phyloP scores from a whole-genome alignment of 169 alveolate genomes.

The Hepatocystis sp. region DNA sequence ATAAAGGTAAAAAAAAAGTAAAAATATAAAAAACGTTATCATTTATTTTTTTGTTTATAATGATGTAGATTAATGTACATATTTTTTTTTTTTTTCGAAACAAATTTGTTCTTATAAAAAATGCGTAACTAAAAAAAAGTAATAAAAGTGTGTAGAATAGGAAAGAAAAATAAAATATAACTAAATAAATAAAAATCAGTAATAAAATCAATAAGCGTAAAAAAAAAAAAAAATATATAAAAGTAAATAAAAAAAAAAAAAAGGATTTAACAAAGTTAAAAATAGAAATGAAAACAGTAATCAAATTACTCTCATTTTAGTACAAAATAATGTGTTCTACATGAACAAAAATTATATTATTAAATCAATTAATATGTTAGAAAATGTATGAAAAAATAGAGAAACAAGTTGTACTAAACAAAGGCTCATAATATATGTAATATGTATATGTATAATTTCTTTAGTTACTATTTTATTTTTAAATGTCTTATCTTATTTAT shows the following conservation, averaged over 20 bases:
- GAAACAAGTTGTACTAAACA: constrained; percentile 3
- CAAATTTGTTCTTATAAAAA: constrained; percentile 13
- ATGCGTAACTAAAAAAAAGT: not conserved
- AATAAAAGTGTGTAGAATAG: not conserved
- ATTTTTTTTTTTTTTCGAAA: constrained; percentile 12
- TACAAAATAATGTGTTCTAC: constrained; percentile 19
- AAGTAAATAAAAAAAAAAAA: not conserved
- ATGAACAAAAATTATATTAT: constrained; percentile 13
- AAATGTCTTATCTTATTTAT: constrained; percentile 22
- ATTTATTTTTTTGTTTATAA: constrained; percentile 9
- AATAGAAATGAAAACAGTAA: not conserved
- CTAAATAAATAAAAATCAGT: not conserved
- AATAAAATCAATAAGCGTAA: constrained; percentile 1
- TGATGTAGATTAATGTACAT: constrained; percentile 17
- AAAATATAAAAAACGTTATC: constrained; percentile 5
- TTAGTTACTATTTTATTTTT: constrained; percentile 9
- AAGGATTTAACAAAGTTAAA: not conserved
- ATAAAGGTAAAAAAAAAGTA: too few relatives aligned
- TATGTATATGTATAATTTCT: constrained; percentile 7
- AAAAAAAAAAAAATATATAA: constrained; percentile 4
- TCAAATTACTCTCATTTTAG: constrained; percentile 9
- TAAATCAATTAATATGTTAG: constrained; percentile 25
- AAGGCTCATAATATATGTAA: constrained; percentile 3
- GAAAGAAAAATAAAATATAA: constrained; percentile 5
- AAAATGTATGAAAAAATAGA: constrained; percentile 6